Evolutionary conservation across 2,329 filamentous ascomycete genomes (phyloP), one percentile per base, ranked within the genome.

Genomic region (Teratosphaeria nubilosa): DNA sequence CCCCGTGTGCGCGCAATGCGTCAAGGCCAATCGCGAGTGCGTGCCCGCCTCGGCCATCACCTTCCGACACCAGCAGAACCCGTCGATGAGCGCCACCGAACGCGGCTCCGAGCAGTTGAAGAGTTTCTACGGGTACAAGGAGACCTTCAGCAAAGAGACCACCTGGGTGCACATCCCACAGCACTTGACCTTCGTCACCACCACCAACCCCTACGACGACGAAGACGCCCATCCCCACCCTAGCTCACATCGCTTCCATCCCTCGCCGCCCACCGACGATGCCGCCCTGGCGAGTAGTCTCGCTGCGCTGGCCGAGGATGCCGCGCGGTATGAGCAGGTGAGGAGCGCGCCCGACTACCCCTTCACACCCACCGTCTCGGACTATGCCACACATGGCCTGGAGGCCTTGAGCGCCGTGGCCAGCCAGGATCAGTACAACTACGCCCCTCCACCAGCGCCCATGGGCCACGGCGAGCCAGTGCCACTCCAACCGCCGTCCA

Each of bases 61-160:
- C 51, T 87, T 86, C 66, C 80, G 84, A 57, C 84, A 87, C 70
- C 83, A 86, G 66, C 84, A 86, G 71, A 86, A 86, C 78, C 83
- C 83, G 31, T 85, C 82, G 22, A 84, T 86, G 82, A 86, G 86
- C 59, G 78, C 80, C 54, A 67, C 70, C 41, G 74, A 75, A 51
- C 72, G 72, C 4, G 70, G 69, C 20, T 74, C 77, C 51, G 77
- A 76, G 37, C 76, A 74, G 54, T 71, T 86, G 60, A 82, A 81
- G 60, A 79, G 80, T 20, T 86, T 86, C 69, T 86, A 85, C 68
- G 82, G 82, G 25, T 86, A 86, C 70, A 84, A 83, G 67, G 83
- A 86, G 70, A 85, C 83, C 1, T 86, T 86, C 65, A 76, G 80
- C 59, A 77, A 82, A 59, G 75, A 81, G 59, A 82, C 78, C 59